A percentile compares a stretch with the other conserved stretches of the same genome.
These are phyloP conservation scores for Trichoderma polysporum DNA, from an alignment of 2,329 filamentous ascomycete species.

Conservation along the genomic window DNA sequence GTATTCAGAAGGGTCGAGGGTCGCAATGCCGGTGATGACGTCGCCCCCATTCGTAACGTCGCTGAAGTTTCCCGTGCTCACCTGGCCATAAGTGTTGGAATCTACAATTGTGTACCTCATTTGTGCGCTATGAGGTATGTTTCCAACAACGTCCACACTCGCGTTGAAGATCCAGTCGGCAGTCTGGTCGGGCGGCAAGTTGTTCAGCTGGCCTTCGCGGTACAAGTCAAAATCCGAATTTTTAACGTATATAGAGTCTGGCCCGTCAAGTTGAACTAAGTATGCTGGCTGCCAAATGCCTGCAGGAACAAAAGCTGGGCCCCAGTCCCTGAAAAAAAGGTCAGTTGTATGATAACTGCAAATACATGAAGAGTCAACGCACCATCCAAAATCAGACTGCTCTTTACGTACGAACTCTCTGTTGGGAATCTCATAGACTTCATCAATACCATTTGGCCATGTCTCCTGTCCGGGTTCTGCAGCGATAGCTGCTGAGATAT, in stretches of 20 bases:
- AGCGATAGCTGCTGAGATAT: conserved; percentile 3
- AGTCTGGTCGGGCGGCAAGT: neutral
- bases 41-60: neutral
- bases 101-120: neutral
- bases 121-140: neutral
- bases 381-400: conserved; percentile 13
- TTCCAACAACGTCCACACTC: neutral
- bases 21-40: neutral
- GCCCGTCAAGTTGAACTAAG: neutral
- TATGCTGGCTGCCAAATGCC: conserved; percentile 14
- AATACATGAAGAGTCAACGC: neutral
- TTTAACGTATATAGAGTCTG: neutral
- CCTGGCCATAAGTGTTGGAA: neutral
- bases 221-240: conserved; percentile 9
- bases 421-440: conserved; percentile 8
- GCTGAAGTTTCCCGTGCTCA: neutral
- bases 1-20: neutral
- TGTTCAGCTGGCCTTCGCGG: neutral
- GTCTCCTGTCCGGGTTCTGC: conserved; percentile 1
- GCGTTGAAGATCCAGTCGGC: conserved; percentile 9
- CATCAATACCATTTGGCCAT: conserved; percentile 1
- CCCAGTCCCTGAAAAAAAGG: neutral
- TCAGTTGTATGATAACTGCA: neutral
- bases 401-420: neutral
- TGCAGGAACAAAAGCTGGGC: neutral